Conservation (phyloP, 192 early-diverging fungal genomes). For the Backusella westeae region DNA sequence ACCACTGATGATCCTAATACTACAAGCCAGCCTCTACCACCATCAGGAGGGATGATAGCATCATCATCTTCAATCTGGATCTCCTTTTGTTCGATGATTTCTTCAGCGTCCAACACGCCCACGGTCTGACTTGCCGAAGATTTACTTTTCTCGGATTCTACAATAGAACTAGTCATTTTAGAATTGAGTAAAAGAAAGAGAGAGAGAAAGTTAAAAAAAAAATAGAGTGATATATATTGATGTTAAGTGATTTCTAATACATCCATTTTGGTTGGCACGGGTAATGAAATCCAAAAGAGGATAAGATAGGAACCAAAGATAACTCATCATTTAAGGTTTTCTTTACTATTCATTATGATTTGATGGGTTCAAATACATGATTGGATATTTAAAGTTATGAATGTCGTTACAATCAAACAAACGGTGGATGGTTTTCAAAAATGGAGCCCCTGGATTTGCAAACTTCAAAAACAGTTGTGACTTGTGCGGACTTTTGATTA, state of each 20-base stretch:
- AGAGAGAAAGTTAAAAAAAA: slow-evolving; percentile 1
- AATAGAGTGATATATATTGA: background rate
- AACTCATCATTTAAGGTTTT: background rate
- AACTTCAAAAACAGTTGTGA: background rate
- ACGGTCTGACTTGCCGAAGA: background rate
- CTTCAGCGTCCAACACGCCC: background rate
- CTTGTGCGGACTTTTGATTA: background rate
- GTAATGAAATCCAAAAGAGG: background rate
- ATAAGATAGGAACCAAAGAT: background rate
- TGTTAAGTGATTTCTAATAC: background rate
- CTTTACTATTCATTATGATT: background rate
- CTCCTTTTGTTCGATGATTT: background rate
- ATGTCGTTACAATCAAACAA: background rate
- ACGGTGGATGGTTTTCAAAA: no score
- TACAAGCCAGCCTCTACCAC: slow-evolving; percentile 44
- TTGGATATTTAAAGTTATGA: no score
- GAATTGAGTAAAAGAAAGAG: background rate
- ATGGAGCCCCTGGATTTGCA: background rate
- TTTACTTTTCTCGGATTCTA: background rate
- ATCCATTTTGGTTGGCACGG: background rate
- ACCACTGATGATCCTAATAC: slow-evolving; percentile 42
- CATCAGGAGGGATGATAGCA: slow-evolving; percentile 39
- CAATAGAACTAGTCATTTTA: background rate
- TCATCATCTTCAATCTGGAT: background rate
- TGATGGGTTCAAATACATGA: no score